A percentile compares a stretch with the other conserved stretches of the same genome.
These are phyloP conservation scores for Lagerstroemia speciosa DNA, from an alignment of 345 rosid genomes.

Conservation along the genomic window DNA sequence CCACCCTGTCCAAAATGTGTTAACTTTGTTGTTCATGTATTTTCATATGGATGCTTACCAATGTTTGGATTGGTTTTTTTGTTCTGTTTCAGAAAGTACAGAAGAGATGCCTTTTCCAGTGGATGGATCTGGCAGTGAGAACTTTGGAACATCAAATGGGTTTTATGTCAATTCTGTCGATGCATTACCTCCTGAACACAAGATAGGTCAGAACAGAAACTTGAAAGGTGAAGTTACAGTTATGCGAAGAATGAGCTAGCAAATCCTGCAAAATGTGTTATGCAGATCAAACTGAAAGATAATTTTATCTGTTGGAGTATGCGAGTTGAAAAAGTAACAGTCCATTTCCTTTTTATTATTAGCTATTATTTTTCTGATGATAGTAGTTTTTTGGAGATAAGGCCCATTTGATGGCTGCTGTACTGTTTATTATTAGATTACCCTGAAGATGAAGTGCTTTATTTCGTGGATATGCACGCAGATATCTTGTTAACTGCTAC, in stretches of 20 bases:
- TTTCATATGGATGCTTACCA: conserved; percentile 3
- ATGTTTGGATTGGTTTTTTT: conserved; percentile 22
- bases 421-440: not conserved
- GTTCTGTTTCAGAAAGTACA: conserved; percentile 40
- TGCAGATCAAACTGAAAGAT: no score
- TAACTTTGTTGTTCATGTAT: conserved; percentile 8
- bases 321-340: no score
- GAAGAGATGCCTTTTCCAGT: conserved; percentile 38
- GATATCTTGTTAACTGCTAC: not conserved
- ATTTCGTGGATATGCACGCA: no score
- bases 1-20: conserved; percentile 12
- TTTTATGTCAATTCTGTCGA: conserved; percentile 21
- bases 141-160: conserved; percentile 33
- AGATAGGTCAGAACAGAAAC: not conserved
- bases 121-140: conserved; percentile 31
- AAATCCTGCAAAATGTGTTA: no score
- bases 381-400: not conserved
- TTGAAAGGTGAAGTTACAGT: no score
- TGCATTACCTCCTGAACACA: conserved; percentile 24
- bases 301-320: no score
- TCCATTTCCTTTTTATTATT: conserved; percentile 7
- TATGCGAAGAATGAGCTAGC: no score
- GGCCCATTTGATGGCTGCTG: not conserved
- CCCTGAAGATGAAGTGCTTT: not conserved
- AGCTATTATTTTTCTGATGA: conserved; percentile 5